Base-by-base conservation (phyloP, 2,329 filamentous ascomycete genomes). In the Ilyonectria destructans region DNA sequence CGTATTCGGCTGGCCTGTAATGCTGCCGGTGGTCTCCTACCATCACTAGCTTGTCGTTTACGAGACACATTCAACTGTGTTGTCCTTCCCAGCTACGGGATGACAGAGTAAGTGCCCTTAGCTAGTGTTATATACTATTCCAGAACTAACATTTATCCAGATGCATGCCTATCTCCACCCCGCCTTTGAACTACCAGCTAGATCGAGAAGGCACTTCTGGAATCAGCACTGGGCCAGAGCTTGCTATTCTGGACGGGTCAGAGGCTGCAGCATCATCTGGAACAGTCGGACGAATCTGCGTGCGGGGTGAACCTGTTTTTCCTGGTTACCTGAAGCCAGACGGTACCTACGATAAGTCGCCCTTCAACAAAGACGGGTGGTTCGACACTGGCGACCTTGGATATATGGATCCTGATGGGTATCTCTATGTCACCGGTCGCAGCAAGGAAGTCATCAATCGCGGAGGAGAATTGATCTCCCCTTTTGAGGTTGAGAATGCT, bases 381-480 rank as follows among this genome's bases (percentile, higher is more conserved):
- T 88, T 88, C 65, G 85, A 87, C 56, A 88, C 87, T 10, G 86
- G 87, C 23, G 86, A 88, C 67, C 80, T 88, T 67, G 86, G 86
- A 2, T 85, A 86, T 62, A 79, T 88, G 64, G 87, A 88, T 68
- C 62, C 76, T 1, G 83, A 86, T 12, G 85, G 85, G 31, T 88
- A 85, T 69, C 81, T 88, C 8, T 88, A 84, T 76, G 85, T 88
- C 69, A 88, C 86, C 2, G 87, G 86, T 8, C 82, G 87, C 33
- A 87, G 82, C 74, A 89, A 88, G 71, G 87, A 88, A 63, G 85
- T 88, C 62, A 88, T 89, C 76, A 88, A 88, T 72, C 83, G 87
- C 13, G 87, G 87, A 40, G 87, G 87, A 35, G 87, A 89, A 73
- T 81, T 89, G n/a, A 88, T 89, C 64, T 88, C 86, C 4, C 87